Conservation (phyloP, 2,329 filamentous ascomycete species). For the Botryosphaeria agaves region DNA sequence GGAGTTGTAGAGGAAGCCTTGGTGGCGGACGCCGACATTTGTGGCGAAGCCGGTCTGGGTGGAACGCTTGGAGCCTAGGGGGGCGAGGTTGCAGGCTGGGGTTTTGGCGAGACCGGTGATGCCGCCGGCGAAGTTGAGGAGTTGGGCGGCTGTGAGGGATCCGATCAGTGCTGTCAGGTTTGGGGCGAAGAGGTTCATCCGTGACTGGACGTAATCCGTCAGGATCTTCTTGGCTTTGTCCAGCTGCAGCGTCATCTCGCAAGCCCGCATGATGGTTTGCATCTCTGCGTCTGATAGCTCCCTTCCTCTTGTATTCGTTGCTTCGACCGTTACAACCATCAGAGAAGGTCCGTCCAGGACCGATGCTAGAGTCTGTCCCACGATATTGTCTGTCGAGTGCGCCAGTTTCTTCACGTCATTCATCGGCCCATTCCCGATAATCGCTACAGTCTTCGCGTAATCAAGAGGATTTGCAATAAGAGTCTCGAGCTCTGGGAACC, state of each 20-base stretch:
- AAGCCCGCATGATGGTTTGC: constrained; percentile 55
- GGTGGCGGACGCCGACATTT: constrained; percentile 77
- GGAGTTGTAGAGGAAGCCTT: constrained; percentile 86
- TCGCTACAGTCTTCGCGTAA: constrained; percentile 87
- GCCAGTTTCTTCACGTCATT: constrained; percentile 72
- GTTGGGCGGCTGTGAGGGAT: constrained; percentile 80
- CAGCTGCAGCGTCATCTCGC: constrained; percentile 74
- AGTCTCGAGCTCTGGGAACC: constrained; percentile 84
- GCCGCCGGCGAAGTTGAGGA: constrained; percentile 89
- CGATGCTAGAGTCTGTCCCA: constrained; percentile 57
- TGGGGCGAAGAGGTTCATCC: constrained; percentile 91
- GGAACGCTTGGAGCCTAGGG: constrained; percentile 79
- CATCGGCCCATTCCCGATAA: constrained; percentile 83
- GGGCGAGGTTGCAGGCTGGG: constrained; percentile 80
- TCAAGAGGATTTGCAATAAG: constrained; percentile 84
- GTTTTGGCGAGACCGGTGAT: constrained; percentile 79
- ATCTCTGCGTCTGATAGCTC: constrained; percentile 63
- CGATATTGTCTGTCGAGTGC: constrained; percentile 57
- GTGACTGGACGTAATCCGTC: constrained; percentile 87
- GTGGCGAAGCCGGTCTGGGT: constrained; percentile 72
- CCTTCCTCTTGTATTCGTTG: constrained; percentile 70
- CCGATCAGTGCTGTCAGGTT: constrained; percentile 85
- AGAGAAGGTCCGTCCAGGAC: constrained; percentile 78
- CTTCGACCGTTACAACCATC: constrained; percentile 93
- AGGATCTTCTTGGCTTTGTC: constrained; percentile 75